Percentiles rank a stretch among this genome's conserved stretches.
Conservation (phyloP, 371 early-diverging fungal species). For the Mycotypha africana region DNA sequence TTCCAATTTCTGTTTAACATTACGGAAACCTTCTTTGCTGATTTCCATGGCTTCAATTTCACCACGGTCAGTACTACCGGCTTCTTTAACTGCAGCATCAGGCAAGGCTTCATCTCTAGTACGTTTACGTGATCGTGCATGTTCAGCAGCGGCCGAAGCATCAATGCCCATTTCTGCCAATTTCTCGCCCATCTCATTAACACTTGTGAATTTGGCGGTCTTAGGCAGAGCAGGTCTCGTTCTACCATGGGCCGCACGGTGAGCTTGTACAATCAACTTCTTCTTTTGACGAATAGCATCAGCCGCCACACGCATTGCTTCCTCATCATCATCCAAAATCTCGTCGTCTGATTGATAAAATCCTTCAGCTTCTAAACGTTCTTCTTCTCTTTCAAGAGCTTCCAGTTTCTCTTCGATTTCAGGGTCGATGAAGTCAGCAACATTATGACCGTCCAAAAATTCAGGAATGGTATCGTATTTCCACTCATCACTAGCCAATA, state of each 20-base stretch:
- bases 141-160: constrained; percentile 39
- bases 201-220: constrained; percentile 39
- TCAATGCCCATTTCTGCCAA: constrained; percentile 61
- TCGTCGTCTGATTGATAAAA: constrained; percentile 85
- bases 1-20: constrained; percentile 64
- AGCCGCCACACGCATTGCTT: constrained; percentile 73
- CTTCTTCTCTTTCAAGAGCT: constrained; percentile 97
- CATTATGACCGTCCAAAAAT: constrained; percentile 99
- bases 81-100: constrained; percentile 56
- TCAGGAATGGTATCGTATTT: constrained; percentile 99
- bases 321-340: constrained; percentile 69
- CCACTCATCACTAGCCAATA: constrained; percentile 87
- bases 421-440: constrained; percentile 98
- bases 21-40: constrained; percentile 72
- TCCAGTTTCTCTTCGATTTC: constrained; percentile 96
- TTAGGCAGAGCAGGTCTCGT: constrained; percentile 62
- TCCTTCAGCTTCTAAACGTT: constrained; percentile 88
- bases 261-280: constrained; percentile 71
- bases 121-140: constrained; percentile 60
- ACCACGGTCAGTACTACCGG: constrained; percentile 48
- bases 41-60: constrained; percentile 54
- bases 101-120: constrained; percentile 66
- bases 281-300: constrained; percentile 82
- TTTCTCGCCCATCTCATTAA: constrained; percentile 56
- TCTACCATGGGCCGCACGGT: constrained; percentile 66